phyloP scores from a whole-genome alignment of 768 basidiomycete genomes.

The Naganishia vishniacii region DNA sequence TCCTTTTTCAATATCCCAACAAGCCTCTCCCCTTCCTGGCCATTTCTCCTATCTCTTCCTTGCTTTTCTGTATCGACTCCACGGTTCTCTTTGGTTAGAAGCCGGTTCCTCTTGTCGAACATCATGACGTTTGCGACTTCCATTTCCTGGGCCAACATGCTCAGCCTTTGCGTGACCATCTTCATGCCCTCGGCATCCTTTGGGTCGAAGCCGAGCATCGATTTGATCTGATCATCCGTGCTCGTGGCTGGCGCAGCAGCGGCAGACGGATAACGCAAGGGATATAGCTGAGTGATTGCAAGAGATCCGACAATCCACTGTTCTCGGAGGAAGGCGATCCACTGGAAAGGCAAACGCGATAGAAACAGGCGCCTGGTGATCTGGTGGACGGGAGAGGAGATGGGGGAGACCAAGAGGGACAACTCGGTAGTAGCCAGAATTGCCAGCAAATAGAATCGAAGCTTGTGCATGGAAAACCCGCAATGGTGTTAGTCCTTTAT shows the following conservation, averaged over 20 bases:
- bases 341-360: not conserved
- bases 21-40: not conserved
- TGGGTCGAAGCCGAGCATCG: not conserved
- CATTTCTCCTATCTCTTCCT: no score
- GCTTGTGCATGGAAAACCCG: no score
- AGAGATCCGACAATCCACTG: slow-evolving; percentile 13
- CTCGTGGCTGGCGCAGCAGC: not conserved
- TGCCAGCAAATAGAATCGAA: slow-evolving; percentile 11
- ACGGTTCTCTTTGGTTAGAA: not conserved
- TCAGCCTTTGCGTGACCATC: not conserved
- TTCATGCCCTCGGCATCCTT: not conserved
- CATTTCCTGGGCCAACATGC: slow-evolving; percentile 9
- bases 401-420: not conserved
- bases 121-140: slow-evolving; percentile 2
- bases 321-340: slow-evolving; percentile 2
- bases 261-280: not conserved
- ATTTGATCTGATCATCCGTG: not conserved
- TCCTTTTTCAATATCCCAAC: slow-evolving; percentile 6
- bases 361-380: not conserved
- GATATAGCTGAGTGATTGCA: slow-evolving; percentile 9
- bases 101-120: not conserved
- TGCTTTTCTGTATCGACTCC: not conserved
- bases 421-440: not conserved
- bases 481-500: not conserved
- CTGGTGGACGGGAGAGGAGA: not conserved